Evolutionary conservation across 176 grass and related monocot species (phyloP).

Genomic region (Hsuehochloa calcarea): DNA sequence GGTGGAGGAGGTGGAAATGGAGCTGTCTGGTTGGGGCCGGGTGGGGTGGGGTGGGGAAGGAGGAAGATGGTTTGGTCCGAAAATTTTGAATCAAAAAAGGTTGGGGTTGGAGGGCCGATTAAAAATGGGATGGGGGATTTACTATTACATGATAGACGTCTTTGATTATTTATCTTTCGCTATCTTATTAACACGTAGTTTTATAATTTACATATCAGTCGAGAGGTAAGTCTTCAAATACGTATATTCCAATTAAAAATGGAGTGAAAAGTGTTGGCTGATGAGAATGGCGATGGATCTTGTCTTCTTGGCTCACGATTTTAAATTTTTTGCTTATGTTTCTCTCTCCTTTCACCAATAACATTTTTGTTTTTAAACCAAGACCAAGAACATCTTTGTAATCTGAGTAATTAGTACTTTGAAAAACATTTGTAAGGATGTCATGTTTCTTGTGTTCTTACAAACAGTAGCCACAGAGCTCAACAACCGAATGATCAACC

Average conservation of each 20-base stretch:
- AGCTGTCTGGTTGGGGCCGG: conserved; percentile 47
- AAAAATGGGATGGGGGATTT: no score
- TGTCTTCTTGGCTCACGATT: not conserved
- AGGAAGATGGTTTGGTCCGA: conserved; percentile 53
- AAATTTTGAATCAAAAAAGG: conserved; percentile 55
- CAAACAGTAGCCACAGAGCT: no score
- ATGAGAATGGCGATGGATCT: not conserved
- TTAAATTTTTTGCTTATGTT: not conserved
- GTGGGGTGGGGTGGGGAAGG: conserved; percentile 10
- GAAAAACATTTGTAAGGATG: not conserved
- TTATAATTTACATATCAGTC: no score
- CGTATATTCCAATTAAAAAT: no score
- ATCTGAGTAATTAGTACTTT: not conserved
- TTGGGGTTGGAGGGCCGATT: conserved; percentile 2
- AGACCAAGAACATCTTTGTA: not conserved
- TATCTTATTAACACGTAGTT: no score
- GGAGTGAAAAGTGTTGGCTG: not conserved
- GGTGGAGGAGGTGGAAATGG: conserved; percentile 45
- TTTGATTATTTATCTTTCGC: no score
- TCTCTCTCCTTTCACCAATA: not conserved
- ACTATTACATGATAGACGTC: no score
- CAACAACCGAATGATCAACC: no score
- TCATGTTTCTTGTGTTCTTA: not conserved
- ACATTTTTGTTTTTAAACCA: not conserved
- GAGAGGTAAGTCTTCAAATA: no score